Base-by-base conservation (phyloP, 2,329 filamentous ascomycete genomes). In the Penicillium expansum region DNA sequence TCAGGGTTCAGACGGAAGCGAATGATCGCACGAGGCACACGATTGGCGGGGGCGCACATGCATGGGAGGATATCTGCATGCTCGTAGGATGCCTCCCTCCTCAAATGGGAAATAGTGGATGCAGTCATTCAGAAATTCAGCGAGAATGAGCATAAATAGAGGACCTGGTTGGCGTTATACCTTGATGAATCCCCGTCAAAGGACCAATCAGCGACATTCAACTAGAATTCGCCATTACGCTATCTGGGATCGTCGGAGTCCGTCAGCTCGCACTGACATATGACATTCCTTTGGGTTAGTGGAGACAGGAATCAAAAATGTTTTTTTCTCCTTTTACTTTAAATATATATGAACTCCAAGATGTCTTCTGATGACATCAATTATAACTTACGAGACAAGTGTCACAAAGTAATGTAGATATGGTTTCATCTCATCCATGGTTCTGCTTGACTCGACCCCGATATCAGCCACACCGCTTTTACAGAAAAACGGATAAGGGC, bases 231-330 rank as follows among this genome's bases (percentile, higher is more conserved):
- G 38, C 37, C 27, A 50, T 51, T 56, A 51, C 61, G 54, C 60
- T 63, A 64, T 59, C 55, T 63, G 47, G 38, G 47, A 44, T 55
- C 48, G 37, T 43, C 52, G 30, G 8, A 47, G 24, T 58, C 35
- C 56, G 58, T 63, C 61, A 62, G 56, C 64, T 64, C 64, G 64
- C 63, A 66, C 60, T 71, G 69, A 71, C 70, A 66, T 63, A 60
- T 61, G 65, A 64, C 62, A 64, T 66, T 65, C 61, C 55, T 52
- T 16, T 48, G n/a, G 14, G 16, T n/a, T 39, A 8, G 29, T 52
- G 54, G 48, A 38, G 39, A 52, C 37, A 24, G 9, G 11, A 51
- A 45, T 39, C 20, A 37, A n/a, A 22, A 22, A 49, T 42, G 11
- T 18, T 20, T 41, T 30, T 30, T 48, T 4, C 30, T 16, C 5